phyloP scores from a whole-genome alignment of 202 grass and related monocot genomes.

The Schoenoplectus tabernaemontani region DNA sequence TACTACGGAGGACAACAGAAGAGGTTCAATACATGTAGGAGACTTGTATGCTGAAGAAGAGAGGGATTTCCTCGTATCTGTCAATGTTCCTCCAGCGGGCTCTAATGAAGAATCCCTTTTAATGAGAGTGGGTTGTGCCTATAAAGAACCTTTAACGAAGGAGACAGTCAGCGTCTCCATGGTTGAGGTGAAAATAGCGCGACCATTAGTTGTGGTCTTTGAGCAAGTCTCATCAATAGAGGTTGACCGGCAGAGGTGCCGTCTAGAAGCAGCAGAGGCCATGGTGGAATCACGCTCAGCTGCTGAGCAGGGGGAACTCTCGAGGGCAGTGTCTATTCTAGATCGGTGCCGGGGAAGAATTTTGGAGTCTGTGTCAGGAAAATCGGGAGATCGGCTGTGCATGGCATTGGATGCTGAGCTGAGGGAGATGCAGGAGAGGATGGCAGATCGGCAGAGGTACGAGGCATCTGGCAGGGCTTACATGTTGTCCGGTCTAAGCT shows the following conservation, averaged over 20 bases:
- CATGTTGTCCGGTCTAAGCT: conserved; percentile 80
- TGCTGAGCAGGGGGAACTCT: conserved; percentile 50
- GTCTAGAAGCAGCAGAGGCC: conserved; percentile 71
- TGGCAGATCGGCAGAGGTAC: conserved; percentile 64
- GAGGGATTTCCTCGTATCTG: conserved; percentile 74
- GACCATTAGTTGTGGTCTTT: conserved; percentile 35
- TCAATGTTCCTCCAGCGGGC: conserved; percentile 42
- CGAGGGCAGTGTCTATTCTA: conserved; percentile 54
- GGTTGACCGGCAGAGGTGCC: conserved; percentile 83
- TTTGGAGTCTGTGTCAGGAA: conserved; percentile 41
- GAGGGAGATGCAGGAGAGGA: conserved; percentile 87
- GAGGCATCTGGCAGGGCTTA: conserved; percentile 68
- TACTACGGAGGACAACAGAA: conserved; percentile 43
- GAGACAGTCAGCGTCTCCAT: conserved; percentile 44
- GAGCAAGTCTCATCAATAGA: conserved; percentile 49
- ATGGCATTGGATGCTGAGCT: conserved; percentile 60
- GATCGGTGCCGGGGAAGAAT: conserved; percentile 61
- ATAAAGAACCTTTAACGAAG: conserved; percentile 69
- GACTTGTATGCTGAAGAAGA: conserved; percentile 90
- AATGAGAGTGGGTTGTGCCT: conserved; percentile 61
- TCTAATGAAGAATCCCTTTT: conserved; percentile 36
- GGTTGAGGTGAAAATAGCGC: conserved; percentile 63
- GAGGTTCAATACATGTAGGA: conserved; percentile 60
- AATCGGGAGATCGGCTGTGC: conserved; percentile 60
- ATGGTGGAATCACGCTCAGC: conserved; percentile 68